Evolutionary conservation across 495 filamentous ascomycete species (phyloP).

Genomic region (Copromyces sp.): DNA sequence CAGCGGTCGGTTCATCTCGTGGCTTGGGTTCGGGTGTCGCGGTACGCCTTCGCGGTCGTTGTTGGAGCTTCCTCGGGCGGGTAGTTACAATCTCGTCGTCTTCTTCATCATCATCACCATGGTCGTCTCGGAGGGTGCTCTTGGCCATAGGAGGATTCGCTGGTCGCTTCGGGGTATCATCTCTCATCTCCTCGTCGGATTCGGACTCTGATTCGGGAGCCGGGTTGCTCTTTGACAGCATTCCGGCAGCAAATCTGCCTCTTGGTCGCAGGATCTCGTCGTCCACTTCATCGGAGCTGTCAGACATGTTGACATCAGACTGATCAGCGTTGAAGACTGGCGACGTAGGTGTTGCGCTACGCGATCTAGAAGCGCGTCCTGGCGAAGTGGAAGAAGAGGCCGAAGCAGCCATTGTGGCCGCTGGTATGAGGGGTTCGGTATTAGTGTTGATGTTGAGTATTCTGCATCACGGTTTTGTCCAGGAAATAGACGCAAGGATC

Average conservation of each 20-base stretch:
- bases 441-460: not conserved
- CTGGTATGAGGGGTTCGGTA: conserved; percentile 5
- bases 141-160: conserved; percentile 8
- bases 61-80: conserved; percentile 22
- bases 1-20: conserved; percentile 1
- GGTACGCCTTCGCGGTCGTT: conserved; percentile 23
- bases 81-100: conserved; percentile 18
- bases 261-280: conserved; percentile 46
- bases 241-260: conserved; percentile 60
- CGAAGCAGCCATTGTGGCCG: conserved; percentile 34
- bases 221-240: conserved; percentile 36
- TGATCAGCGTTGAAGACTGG: not conserved
- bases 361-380: conserved; percentile 2
- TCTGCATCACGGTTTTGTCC: not conserved
- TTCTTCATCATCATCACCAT: conserved; percentile 11
- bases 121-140: conserved; percentile 5
- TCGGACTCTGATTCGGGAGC: conserved; percentile 12
- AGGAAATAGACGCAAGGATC: not conserved
- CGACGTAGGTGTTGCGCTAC: conserved; percentile 12
- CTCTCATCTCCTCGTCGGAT: conserved; percentile 7
- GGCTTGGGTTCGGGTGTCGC: conserved; percentile 21
- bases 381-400: conserved; percentile 30
- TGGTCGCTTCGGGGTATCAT: conserved; percentile 14
- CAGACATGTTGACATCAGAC: not conserved
- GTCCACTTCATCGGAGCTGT: conserved; percentile 21